Conservation (phyloP, 179 eudicot genomes). For the Patellifolia procumbens region DNA sequence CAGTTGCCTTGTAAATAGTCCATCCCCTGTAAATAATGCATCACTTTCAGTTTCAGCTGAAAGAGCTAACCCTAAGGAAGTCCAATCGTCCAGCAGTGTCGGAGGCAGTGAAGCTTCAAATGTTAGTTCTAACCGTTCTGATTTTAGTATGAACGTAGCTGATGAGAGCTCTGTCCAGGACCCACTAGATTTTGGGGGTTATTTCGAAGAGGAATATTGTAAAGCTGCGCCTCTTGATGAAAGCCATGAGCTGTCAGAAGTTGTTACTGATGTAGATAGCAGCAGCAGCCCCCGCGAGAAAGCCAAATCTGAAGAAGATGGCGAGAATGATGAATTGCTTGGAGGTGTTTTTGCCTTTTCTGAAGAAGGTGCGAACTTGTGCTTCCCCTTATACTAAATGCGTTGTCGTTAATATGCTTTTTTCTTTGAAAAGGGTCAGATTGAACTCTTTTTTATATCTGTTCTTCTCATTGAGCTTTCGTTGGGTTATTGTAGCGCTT, state of each 20-base stretch:
- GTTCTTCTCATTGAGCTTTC: too few species aligned
- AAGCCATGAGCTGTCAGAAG: conserved; percentile 52
- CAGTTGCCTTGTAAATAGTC: conserved; percentile 55
- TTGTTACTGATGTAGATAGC: conserved; percentile 63
- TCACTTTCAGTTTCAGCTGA: conserved; percentile 33
- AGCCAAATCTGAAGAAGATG: conserved; percentile 79
- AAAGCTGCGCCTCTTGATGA: conserved; percentile 57
- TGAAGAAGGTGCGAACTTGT: conserved; percentile 72
- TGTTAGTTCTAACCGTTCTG: conserved; percentile 76
- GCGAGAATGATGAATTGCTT: conserved; percentile 78
- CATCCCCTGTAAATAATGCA: conserved; percentile 39
- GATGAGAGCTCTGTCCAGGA: conserved; percentile 63
- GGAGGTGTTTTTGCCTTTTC: conserved; percentile 92
- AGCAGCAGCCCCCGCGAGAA: conserved; percentile 55
- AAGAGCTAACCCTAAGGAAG: conserved; percentile 44
- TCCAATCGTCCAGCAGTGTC: conserved; percentile 57
- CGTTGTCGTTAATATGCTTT: neutral
- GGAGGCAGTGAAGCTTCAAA: conserved; percentile 69
- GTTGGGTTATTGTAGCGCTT: neutral
- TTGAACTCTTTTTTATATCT: too few species aligned
- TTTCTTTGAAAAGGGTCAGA: neutral
- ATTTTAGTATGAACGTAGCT: conserved; percentile 66
- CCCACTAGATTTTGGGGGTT: conserved; percentile 65
- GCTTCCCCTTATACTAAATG: neutral
- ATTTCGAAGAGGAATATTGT: conserved; percentile 84